Evolutionary conservation across 805 yeast species (phyloP).

Genomic region (Lipomyces japonicus): DNA sequence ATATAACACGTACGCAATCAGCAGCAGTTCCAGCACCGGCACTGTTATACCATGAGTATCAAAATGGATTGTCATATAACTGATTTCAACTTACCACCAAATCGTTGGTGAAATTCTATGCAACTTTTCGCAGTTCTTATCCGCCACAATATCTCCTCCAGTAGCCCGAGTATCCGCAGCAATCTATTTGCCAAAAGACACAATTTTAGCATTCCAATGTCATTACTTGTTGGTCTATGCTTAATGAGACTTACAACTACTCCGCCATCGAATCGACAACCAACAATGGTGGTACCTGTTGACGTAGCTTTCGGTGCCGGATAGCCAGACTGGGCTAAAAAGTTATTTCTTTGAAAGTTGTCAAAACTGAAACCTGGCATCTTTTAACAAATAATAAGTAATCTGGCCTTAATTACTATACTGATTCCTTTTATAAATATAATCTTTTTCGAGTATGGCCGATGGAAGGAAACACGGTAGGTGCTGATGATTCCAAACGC

Average conservation of each 20-base stretch:
- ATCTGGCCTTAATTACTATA: too few species aligned
- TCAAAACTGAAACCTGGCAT: constrained; percentile 77
- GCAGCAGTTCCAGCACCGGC: constrained; percentile 99
- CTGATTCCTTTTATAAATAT: too few species aligned
- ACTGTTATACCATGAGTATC: constrained; percentile 39
- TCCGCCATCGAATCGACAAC: constrained; percentile 88
- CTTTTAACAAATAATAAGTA: too few species aligned
- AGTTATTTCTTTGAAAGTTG: constrained; percentile 84
- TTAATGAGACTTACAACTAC: constrained; percentile 51
- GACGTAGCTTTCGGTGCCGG: constrained; percentile 86
- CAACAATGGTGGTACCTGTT: constrained; percentile 99
- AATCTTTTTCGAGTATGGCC: too few species aligned
- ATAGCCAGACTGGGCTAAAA: constrained; percentile 65
- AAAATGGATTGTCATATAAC: not conserved
- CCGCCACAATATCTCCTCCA: constrained; percentile 93
- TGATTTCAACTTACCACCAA: constrained; percentile 46
- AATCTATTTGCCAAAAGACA: constrained; percentile 44
- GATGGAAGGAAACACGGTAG: too few species aligned
- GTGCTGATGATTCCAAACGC: too few species aligned
- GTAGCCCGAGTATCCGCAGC: constrained; percentile 99
- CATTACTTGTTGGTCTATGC: not conserved
- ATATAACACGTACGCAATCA: constrained; percentile 53
- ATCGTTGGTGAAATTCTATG: constrained; percentile 80
- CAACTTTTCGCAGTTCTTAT: constrained; percentile 93
- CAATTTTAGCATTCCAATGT: not conserved